These are phyloP conservation scores for Amphicarpaea edgeworthii DNA, from an alignment of 306 rosid species.

Conservation along the genomic window DNA sequence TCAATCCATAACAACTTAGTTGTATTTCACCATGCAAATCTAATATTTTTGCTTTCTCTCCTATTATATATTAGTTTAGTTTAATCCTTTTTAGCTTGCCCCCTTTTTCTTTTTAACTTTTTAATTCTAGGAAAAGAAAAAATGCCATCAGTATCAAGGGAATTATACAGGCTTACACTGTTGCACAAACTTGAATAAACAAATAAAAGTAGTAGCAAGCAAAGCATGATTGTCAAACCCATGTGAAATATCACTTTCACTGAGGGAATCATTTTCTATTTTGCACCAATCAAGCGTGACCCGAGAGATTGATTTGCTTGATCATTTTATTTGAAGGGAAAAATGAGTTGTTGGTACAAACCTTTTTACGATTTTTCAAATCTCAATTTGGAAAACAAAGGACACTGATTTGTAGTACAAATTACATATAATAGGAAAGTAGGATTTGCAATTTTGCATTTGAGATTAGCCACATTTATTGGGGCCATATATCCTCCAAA, in stretches of 20 bases:
- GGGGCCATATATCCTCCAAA: slow-evolving; percentile 30
- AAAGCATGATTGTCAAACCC: slow-evolving; percentile 23
- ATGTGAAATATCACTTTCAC: slow-evolving; percentile 49
- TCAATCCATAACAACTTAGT: slow-evolving; percentile 47
- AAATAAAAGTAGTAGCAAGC: slow-evolving; percentile 21
- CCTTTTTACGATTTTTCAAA: slow-evolving; percentile 42
- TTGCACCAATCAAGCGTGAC: slow-evolving; percentile 45
- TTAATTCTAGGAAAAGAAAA: background rate
- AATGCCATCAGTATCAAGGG: background rate
- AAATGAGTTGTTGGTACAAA: slow-evolving; percentile 7
- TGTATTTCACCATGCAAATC: slow-evolving; percentile 53
- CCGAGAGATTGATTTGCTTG: slow-evolving; percentile 24
- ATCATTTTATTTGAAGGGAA: slow-evolving; percentile 45
- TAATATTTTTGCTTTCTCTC: slow-evolving; percentile 28
- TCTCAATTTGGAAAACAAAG: slow-evolving; percentile 40
- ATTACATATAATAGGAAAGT: slow-evolving; percentile 20
- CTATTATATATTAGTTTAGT: slow-evolving; percentile 27
- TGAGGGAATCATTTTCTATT: slow-evolving; percentile 37
- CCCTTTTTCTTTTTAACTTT: background rate
- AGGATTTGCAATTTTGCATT: slow-evolving; percentile 30
- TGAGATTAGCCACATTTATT: slow-evolving; percentile 16
- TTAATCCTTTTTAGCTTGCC: slow-evolving; percentile 15
- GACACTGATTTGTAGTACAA: slow-evolving; percentile 27
- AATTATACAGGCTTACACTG: slow-evolving; percentile 12
- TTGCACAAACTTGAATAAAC: slow-evolving; percentile 22